Evolutionary conservation across 805 yeast genomes (phyloP), one percentile per base, ranked within the genome.

Genomic region (Starmerella roubikii): DNA sequence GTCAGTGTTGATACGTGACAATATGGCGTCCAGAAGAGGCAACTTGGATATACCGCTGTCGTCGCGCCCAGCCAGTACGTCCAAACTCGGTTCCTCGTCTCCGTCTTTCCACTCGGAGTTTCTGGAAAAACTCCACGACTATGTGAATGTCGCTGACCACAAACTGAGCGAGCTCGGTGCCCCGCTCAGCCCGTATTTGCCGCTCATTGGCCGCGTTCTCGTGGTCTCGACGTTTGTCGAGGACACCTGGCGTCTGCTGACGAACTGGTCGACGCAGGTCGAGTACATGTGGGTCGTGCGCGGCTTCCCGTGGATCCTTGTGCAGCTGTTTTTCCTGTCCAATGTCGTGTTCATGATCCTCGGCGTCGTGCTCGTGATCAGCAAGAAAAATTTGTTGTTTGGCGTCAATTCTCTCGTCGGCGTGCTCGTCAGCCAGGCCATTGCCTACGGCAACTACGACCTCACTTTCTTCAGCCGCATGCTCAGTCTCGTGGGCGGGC

Each of bases 151-250:
- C 20, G 37, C 57, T 17, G 64, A 60, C 46, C 47, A 52, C 39
- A 35, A 47, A 20, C 44, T 60, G 17, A 60, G 61, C 38, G 52
- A 49, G 32, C 38, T 54, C 24, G 58, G 57, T 25, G 50, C 50
- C 28, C 64, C 64, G 10, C 35, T 60, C 37, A 55, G 57, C 51
- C 64, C 63, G 17, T 60, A 61, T 52, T 77, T 86, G 35, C 96
- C 97, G 8, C 75, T 76, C 18, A 72, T 88, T 52, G 97, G 95
- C 28, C 70, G 97, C 42, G 74, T 82, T 44, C 72, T 86, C 48
- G 86, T 88, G 45, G 94, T 88, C 40, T 93, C 94, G 35, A 91
- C 97, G 0, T 88, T 86, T 57, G 72, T 75, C 49, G 97, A 88
- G 61, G 97, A 91, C 55, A 72, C 94, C 3, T 57, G 78, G 38